These are phyloP conservation scores for Colletotrichum sp. DNA, from an alignment of 2,329 filamentous ascomycete species.

Conservation along the genomic window DNA sequence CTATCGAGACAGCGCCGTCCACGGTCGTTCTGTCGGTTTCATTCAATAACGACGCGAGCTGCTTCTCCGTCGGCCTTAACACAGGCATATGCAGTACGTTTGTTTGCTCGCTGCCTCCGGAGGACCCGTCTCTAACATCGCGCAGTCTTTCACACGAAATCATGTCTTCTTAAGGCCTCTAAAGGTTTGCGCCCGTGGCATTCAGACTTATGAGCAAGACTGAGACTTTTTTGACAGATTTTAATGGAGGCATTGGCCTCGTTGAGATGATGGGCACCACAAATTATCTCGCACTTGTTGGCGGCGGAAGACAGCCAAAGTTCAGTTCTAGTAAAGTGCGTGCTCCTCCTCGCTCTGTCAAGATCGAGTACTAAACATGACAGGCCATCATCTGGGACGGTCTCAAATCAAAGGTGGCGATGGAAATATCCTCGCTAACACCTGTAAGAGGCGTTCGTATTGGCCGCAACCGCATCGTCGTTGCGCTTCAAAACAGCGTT, in stretches of 20 bases:
- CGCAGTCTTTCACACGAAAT: constrained; percentile 74
- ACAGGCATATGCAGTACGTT: constrained; percentile 81
- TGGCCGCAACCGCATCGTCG: constrained; percentile 76
- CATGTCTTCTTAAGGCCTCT: constrained; percentile 69
- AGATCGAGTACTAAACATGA: not conserved
- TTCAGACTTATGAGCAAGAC: not conserved
- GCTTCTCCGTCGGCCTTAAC: constrained; percentile 87
- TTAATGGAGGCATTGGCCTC: constrained; percentile 81
- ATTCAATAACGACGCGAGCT: constrained; percentile 85
- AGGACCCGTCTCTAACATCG: constrained; percentile 28
- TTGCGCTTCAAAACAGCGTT: constrained; percentile 82
- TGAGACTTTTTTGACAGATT: constrained; percentile 53
- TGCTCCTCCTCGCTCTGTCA: not conserved
- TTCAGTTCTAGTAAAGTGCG: constrained; percentile 84
- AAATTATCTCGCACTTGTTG: constrained; percentile 88
- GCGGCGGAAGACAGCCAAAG: constrained; percentile 84
- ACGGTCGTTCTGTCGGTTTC: constrained; percentile 81
- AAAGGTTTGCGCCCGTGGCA: constrained; percentile 38
- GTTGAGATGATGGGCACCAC: constrained; percentile 87
- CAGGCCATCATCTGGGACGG: constrained; percentile 93
- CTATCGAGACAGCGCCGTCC: constrained; percentile 78
- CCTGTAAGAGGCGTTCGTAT: constrained; percentile 78
- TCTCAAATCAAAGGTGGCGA: constrained; percentile 70
- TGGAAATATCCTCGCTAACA: constrained; percentile 83
- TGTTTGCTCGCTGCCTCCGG: not conserved